Conservation (phyloP, 306 rosid species). For the Erythrophleum fordii region DNA sequence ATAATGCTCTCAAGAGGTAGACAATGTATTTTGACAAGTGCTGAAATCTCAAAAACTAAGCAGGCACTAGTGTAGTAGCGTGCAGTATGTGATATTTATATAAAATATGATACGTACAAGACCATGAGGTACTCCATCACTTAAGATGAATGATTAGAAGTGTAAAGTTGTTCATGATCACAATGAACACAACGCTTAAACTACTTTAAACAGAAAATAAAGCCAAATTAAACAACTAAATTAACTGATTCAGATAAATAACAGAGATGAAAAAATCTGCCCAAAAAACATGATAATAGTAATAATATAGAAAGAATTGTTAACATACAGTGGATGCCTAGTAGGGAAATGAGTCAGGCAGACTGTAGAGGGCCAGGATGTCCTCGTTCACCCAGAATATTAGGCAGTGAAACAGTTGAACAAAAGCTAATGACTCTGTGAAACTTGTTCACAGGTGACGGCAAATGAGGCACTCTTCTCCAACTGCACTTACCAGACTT, state of each 20-base stretch:
- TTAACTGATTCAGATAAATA: background rate
- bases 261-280: background rate
- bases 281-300: background rate
- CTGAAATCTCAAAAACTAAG: background rate
- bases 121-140: background rate
- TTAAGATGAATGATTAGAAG: background rate
- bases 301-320: background rate
- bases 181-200: background rate
- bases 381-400: slow-evolving; percentile 51
- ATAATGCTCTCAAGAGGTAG: background rate
- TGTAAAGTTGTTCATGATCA: background rate
- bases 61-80: background rate
- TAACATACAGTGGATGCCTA: slow-evolving; percentile 40
- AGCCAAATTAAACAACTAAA: background rate
- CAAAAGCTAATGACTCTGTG: slow-evolving; percentile 80
- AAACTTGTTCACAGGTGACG: slow-evolving; percentile 71
- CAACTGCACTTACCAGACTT: slow-evolving; percentile 58
- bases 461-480: slow-evolving; percentile 77
- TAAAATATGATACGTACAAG: slow-evolving; percentile 9
- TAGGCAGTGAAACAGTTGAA: slow-evolving; percentile 60
- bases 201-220: background rate
- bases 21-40: background rate
- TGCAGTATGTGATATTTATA: background rate
- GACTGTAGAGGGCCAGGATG: slow-evolving; percentile 34
- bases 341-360: slow-evolving; percentile 10